Base-by-base conservation (phyloP, 2,329 filamentous ascomycete species). In the Xylaria sp. region DNA sequence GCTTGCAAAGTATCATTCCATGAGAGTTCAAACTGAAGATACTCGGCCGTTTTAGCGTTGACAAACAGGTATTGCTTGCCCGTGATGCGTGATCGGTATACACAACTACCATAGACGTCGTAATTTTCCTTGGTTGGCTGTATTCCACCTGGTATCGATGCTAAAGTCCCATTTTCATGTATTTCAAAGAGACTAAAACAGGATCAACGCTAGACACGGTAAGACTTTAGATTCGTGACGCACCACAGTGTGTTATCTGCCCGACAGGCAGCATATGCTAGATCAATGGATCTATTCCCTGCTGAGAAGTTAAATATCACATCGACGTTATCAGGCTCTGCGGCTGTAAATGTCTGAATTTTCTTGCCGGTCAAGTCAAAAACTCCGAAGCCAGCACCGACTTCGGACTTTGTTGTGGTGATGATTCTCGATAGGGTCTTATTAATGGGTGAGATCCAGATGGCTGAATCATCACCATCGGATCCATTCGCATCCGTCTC, bases 261-360 rank as follows among this genome's bases (percentile, higher is more conserved):
- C 39, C 85, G 80, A 63, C 86, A 88, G 5, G 84, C 85, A 1
- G 85, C 85, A 72, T 83, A 87, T 0, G 82, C 82, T 13, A 88
- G 75, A 71, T 88, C 85, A 1, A 85, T 77, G 1, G 74, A 82
- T 2, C 82, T 79, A 18, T 81, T 75, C 0, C 84, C 84, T 0
- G 81, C 78, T 4, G 80, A 73, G 56, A 88, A 84, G 10, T 80
- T 80, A 63, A 86, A 87, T 51, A 88, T 85, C 32, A 87, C 80
- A 60, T 88, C 86, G 0, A 87, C 85, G 46, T 88, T 87, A 69
- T 87, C 86, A 0, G 86, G 86, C 63, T 87, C 79, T 1, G 79
- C 80, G 0, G 84, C 84, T 0, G 75, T 66, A 7, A 85, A 77
- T 3, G 80, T 79, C 72, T 87, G 84, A 0, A 87, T 66, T 2